Conservation (phyloP, 2,329 filamentous ascomycete genomes). For the Trichoderma simmonsii region DNA sequence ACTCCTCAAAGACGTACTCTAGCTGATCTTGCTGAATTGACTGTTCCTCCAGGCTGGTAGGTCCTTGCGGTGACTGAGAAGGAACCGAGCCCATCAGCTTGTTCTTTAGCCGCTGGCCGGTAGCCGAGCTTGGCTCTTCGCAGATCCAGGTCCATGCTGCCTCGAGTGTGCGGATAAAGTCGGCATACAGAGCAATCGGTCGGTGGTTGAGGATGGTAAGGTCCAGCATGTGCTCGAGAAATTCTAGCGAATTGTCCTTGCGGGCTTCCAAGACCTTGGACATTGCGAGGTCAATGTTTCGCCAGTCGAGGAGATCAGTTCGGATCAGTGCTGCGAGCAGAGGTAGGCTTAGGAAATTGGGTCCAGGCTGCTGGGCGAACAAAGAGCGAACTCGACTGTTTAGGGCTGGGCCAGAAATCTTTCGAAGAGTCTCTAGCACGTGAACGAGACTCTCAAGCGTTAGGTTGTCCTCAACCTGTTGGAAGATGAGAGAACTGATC, state of each 20-base stretch:
- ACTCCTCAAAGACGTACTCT: conserved; percentile 95
- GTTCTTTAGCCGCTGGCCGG: conserved; percentile 68
- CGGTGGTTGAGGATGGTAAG: conserved; percentile 74
- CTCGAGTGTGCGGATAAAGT: conserved; percentile 81
- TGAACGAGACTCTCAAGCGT: conserved; percentile 61
- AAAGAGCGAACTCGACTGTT: conserved; percentile 54
- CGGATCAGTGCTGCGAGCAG: conserved; percentile 56
- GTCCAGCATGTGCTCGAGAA: conserved; percentile 77
- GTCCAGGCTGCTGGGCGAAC: conserved; percentile 56
- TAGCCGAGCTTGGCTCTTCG: conserved; percentile 63
- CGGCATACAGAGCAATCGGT: conserved; percentile 74
- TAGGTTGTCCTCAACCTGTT: conserved; percentile 51
- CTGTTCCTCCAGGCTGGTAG: conserved; percentile 52
- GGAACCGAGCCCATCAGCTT: conserved; percentile 49
- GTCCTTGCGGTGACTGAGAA: conserved; percentile 40
- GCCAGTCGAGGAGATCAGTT: conserved; percentile 61
- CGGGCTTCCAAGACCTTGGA: conserved; percentile 69
- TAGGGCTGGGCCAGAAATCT: conserved; percentile 54
- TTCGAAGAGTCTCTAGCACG: conserved; percentile 57
- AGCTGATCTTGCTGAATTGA: conserved; percentile 72
- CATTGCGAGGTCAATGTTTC: conserved; percentile 66
- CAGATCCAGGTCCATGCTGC: conserved; percentile 77
- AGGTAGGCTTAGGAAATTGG: conserved; percentile 55
- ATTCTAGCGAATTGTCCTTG: conserved; percentile 70
- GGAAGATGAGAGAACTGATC: conserved; percentile 56